These are phyloP conservation scores for Musa acuminata DNA, from an alignment of 176 grass and related monocot species.

Conservation along the genomic window DNA sequence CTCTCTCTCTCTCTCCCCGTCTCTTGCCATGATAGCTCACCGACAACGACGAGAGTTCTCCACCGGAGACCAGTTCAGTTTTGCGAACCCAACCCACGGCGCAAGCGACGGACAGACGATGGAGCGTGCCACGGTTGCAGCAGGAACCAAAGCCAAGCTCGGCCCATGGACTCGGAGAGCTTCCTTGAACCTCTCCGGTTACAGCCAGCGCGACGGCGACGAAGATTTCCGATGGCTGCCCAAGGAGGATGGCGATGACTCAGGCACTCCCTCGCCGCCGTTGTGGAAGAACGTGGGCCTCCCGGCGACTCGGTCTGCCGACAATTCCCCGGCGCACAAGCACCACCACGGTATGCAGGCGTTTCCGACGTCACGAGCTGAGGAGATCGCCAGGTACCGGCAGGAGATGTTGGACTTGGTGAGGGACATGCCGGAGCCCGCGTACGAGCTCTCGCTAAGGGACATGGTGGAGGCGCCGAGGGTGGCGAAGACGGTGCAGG, in stretches of 20 bases:
- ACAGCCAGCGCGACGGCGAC: neutral
- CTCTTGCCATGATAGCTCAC: neutral
- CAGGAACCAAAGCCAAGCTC: neutral
- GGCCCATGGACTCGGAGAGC: neutral
- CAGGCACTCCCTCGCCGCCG: conserved; percentile 33
- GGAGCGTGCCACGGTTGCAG: too few species aligned
- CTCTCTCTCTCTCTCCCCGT: neutral
- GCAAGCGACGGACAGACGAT: neutral
- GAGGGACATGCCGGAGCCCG: conserved; percentile 47
- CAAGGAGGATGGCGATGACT: neutral
- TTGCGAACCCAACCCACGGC: neutral
- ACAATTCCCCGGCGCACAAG: conserved; percentile 11
- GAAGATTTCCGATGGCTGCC: neutral
- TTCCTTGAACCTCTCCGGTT: neutral
- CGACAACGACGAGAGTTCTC: neutral
- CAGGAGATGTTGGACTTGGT: conserved; percentile 83
- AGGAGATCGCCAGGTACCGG: conserved; percentile 55
- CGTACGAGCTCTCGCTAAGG: conserved; percentile 73
- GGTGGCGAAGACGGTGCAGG: neutral
- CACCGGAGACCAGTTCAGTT: neutral
- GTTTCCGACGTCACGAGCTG: conserved; percentile 22
- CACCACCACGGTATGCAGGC: neutral
- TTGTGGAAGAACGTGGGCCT: conserved; percentile 24
- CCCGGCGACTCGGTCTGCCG: neutral
- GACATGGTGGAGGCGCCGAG: conserved; percentile 60